These are phyloP conservation scores for Trametes coccinea DNA, from an alignment of 768 basidiomycete species.

Conservation along the genomic window DNA sequence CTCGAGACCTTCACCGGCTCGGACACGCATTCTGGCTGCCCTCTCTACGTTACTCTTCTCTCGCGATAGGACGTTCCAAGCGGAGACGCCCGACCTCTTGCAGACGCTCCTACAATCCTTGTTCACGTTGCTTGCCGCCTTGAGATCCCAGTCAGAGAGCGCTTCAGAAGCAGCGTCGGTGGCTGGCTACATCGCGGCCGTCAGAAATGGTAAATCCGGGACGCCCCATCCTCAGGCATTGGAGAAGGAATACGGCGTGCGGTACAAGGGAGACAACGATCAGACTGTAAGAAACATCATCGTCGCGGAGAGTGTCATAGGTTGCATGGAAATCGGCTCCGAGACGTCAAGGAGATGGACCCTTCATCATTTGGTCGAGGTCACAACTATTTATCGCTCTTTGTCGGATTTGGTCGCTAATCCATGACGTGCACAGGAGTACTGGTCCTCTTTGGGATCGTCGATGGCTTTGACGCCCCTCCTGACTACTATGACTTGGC, in stretches of 20 bases:
- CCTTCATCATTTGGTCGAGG: constrained; percentile 51
- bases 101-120: constrained; percentile 54
- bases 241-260: constrained; percentile 52
- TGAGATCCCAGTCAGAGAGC: constrained; percentile 31
- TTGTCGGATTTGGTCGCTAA: not conserved
- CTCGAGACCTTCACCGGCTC: constrained; percentile 41
- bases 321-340: constrained; percentile 51
- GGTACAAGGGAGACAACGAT: constrained; percentile 33
- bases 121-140: constrained; percentile 48
- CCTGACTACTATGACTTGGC: constrained; percentile 46
- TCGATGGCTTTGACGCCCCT: constrained; percentile 43
- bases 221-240: constrained; percentile 47
- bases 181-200: constrained; percentile 44
- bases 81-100: constrained; percentile 47
- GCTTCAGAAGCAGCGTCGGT: constrained; percentile 38
- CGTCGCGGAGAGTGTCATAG: constrained; percentile 39
- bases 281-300: constrained; percentile 50
- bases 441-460: constrained; percentile 45
- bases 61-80: constrained; percentile 44
- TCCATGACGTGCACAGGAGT: constrained; percentile 38
- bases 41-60: constrained; percentile 48
- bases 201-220: constrained; percentile 50
- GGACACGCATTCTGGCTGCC: constrained; percentile 50
- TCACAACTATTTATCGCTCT: constrained; percentile 28
- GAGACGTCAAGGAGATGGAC: constrained; percentile 50